Conservation (phyloP, 306 rosid species). For the Cicer bijugum region DNA sequence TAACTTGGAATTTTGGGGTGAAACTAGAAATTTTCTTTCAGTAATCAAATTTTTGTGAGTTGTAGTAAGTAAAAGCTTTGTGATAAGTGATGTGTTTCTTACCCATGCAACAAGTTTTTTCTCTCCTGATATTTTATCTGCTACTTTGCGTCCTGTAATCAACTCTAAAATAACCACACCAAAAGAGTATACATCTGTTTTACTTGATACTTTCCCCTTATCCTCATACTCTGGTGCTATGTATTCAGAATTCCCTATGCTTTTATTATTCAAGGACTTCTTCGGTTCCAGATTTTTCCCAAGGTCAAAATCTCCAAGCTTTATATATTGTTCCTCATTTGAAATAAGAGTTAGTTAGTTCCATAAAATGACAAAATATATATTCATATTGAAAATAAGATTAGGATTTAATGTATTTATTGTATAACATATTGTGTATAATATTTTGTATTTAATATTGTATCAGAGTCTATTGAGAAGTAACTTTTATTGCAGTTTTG, state of each 20-base stretch:
- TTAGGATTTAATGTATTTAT: too few species aligned
- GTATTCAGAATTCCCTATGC: slow-evolving; percentile 40
- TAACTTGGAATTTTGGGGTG: too few species aligned
- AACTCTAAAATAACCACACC: slow-evolving; percentile 57
- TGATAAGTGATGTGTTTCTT: slow-evolving; percentile 18
- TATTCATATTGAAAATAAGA: background rate
- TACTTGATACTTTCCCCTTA: slow-evolving; percentile 45
- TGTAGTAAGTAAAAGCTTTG: background rate
- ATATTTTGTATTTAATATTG: too few species aligned
- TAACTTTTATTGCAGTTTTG: too few species aligned
- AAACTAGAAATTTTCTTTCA: too few species aligned
- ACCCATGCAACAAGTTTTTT: slow-evolving; percentile 57
- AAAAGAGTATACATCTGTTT: slow-evolving; percentile 55
- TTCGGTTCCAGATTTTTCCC: slow-evolving; percentile 41
- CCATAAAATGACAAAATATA: background rate
- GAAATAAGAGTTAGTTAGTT: slow-evolving; percentile 37
- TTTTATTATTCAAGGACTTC: slow-evolving; percentile 43
- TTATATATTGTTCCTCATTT: slow-evolving; percentile 16
- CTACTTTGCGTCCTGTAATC: slow-evolving; percentile 50
- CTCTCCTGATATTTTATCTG: slow-evolving; percentile 40
- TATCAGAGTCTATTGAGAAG: too few species aligned
- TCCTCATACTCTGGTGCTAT: slow-evolving; percentile 50
- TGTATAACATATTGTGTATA: too few species aligned
- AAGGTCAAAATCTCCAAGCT: slow-evolving; percentile 56
- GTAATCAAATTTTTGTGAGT: background rate